Conservation (phyloP, 495 filamentous ascomycete species). For the Penicillium mononematosum region DNA sequence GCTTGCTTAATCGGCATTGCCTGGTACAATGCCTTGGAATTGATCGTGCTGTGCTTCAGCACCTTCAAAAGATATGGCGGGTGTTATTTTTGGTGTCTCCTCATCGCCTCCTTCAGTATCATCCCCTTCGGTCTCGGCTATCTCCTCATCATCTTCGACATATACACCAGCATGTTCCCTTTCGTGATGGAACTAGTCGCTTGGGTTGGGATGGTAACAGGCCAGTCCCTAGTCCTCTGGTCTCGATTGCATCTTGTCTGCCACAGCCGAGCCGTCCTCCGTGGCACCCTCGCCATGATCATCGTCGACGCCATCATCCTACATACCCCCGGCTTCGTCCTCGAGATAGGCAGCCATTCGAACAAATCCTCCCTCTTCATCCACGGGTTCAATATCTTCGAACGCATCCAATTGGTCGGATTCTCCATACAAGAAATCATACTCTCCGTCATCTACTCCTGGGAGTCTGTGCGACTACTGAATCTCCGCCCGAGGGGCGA, state of each 20-base stretch:
- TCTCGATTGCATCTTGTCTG: constrained; percentile 57
- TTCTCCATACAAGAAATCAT: constrained; percentile 54
- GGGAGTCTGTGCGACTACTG: constrained; percentile 42
- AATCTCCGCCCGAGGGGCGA: constrained; percentile 33
- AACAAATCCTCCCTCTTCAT: constrained; percentile 23
- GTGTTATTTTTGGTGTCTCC: constrained; percentile 55
- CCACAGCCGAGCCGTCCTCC: constrained; percentile 43
- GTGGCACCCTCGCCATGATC: constrained; percentile 53
- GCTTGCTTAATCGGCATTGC: constrained; percentile 45
- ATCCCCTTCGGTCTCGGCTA: constrained; percentile 55
- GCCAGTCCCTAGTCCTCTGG: constrained; percentile 63
- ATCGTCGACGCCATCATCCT: constrained; percentile 49
- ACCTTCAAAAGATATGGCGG: constrained; percentile 51
- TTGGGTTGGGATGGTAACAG: constrained; percentile 60
- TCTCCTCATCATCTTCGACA: constrained; percentile 49
- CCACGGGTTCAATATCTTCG: constrained; percentile 42
- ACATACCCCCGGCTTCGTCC: constrained; percentile 50
- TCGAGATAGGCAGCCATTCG: constrained; percentile 50
- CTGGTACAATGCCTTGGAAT: constrained; percentile 50
- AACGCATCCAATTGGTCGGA: constrained; percentile 50
- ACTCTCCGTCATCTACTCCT: constrained; percentile 53
- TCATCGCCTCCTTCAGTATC: constrained; percentile 50
- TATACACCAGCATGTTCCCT: constrained; percentile 30
- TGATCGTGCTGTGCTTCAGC: constrained; percentile 47
- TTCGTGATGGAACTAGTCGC: constrained; percentile 46